Base-by-base conservation (phyloP, 2,329 filamentous ascomycete genomes). In the Neoascochyta sp. region DNA sequence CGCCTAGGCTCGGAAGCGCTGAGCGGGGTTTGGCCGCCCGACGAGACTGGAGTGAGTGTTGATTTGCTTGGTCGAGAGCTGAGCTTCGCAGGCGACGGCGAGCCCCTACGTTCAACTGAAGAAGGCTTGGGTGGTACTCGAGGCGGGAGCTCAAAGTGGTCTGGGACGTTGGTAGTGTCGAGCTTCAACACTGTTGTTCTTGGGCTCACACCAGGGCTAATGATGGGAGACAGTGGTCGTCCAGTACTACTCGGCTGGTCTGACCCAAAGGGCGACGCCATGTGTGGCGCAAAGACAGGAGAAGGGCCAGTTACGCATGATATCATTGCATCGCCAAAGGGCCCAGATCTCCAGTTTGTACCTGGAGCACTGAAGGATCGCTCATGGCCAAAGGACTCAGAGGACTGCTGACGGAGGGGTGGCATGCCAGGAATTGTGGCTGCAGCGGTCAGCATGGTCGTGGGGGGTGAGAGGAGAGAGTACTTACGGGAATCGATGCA, bases 361-460 rank as follows among this genome's bases (percentile, higher is more conserved):
- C 60, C 60, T 16, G 62, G 63, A 20, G 54, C 59, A 49, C 61
- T 65, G 41, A 49, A 57, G 4, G 62, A 63, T 32, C 63, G 45
- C 41, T 65, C 63, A 27, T 65, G 60, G 19, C 52, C 53, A 29
- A 61, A 54, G 11, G 41, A 38, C 22, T 63, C 60, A 25, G 56
- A 45, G 4, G 57, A 58, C 16, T 45, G 40, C 31, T 59, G 52
- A 7, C 58, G 59, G 9, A 66, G 54, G 27, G 63, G 60, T 12
- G 62, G 62, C 32, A 59, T 54, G 23, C 63, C 63, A 7, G 63
- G 63, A 24, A 66, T 66, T 10, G 63, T 66, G 28, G 63, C 63
- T 60, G 30, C 16, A 14, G 6, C 14, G 3, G 38, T 60, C 20
- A 60, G 42, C 25, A 7, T 14, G 16, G 27, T 31, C n/a, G 22